Evolutionary conservation across 1,139 yeast species (phyloP), one percentile per base, ranked within the genome.

Genomic region (Diutina siamensis): DNA sequence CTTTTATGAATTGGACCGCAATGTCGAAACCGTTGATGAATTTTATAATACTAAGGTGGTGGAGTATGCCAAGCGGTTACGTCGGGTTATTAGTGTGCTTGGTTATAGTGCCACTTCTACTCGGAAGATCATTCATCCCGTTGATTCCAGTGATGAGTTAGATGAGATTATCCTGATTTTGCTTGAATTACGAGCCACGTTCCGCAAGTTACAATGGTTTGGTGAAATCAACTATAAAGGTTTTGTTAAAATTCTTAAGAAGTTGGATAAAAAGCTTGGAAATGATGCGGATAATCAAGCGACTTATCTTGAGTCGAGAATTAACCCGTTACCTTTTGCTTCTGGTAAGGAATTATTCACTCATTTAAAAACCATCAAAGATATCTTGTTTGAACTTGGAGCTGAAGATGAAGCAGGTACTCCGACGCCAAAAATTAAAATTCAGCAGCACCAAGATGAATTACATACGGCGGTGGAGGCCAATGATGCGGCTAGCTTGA

Each of bases 161-260:
- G 89, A 84, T 49, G 97, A 92, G 57, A 70, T 88, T 44, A 71
- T 84, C 45, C 79, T 80, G 25, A 83, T 87, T 22, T 65, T 89
- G 44, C 68, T 87, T 34, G 97, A 88, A 58, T 68, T 88, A 48
- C 73, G 95, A 46, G 72, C 83, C n/a, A 77, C 80, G 50, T 77
- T 84, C 51, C 72, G 96, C 48, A 88, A 88, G 61, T 68, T 92
- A 58, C 82, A 82, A 59, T 89, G 97, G 96, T 92, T 78, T 60
- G 94, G 95, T 17, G 97, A 89, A 55, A 75, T 89, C 56, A 92
- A 92, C 65, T 87, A 84, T 59, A 80, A 92, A 50, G 98, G 96
- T 0, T 84, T 88, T 56, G 74, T 80, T 48, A 92, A 92, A 66
- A 92, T 92, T 52, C 69, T 92, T 58, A 92, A 92, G 65, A 88